These are phyloP conservation scores for Phylloporus arenicola DNA, from an alignment of 768 basidiomycete species.

Conservation along the genomic window DNA sequence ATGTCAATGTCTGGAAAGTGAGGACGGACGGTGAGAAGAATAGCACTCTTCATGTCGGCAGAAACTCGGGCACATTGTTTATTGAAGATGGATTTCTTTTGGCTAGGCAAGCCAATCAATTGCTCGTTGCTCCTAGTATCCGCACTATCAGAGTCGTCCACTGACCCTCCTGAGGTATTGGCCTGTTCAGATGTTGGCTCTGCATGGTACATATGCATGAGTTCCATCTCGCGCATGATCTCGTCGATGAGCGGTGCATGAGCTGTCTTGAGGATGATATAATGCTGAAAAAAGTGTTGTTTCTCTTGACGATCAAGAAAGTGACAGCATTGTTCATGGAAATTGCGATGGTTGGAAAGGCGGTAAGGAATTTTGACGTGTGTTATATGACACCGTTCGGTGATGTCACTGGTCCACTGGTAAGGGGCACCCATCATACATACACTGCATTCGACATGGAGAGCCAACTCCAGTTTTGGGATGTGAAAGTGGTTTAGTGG, in stretches of 20 bases:
- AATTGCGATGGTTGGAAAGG: neutral
- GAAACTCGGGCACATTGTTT: too few relatives aligned
- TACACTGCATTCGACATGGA: conserved; percentile 18
- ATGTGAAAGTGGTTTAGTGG: conserved; percentile 5
- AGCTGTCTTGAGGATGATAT: neutral
- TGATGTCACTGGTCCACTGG: conserved; percentile 14
- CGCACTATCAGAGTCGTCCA: too few relatives aligned
- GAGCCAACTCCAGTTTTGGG: conserved; percentile 22
- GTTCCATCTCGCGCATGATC: neutral
- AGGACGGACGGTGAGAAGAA: neutral
- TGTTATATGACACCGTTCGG: conserved; percentile 8
- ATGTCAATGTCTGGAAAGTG: conserved; percentile 3
- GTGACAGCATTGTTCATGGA: conserved; percentile 2
- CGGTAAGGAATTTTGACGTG: neutral
- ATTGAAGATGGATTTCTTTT: too few relatives aligned
- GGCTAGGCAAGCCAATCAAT: too few relatives aligned
- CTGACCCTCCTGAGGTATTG: neutral
- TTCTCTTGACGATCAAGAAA: conserved; percentile 4
- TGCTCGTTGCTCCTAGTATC: too few relatives aligned
- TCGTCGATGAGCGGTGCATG: neutral
- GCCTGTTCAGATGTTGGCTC: neutral
- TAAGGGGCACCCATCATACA: too few relatives aligned
- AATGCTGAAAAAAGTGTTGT: conserved; percentile 8
- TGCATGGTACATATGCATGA: too few relatives aligned
- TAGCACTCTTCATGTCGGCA: too few relatives aligned